A percentile compares a stretch with the other conserved stretches of the same genome.
Evolutionary conservation across 192 early-diverging fungal species (phyloP).

Genomic region (Coemansia sp.): DNA sequence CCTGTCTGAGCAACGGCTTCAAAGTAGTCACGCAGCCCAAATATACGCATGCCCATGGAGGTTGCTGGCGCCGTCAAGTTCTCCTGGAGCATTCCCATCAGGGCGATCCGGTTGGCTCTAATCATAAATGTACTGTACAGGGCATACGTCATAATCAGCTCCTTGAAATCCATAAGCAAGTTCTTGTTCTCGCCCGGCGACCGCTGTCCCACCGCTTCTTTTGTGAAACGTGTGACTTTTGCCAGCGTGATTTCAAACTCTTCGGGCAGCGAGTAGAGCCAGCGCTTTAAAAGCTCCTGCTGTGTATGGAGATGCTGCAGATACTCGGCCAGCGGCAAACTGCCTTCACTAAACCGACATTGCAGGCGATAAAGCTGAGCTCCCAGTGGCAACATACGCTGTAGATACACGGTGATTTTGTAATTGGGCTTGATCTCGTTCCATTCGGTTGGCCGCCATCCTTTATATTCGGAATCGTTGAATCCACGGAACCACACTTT

Average conservation of each 20-base stretch:
- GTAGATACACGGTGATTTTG: slow-evolving; percentile 36
- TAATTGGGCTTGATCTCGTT: slow-evolving; percentile 38
- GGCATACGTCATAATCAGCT: slow-evolving; percentile 48
- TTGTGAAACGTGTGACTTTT: slow-evolving; percentile 24
- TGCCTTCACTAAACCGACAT: slow-evolving; percentile 23
- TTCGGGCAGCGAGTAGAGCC: slow-evolving; percentile 48
- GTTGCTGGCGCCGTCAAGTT: slow-evolving; percentile 29
- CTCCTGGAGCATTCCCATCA: slow-evolving; percentile 41
- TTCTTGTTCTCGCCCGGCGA: slow-evolving; percentile 22
- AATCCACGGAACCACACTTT: slow-evolving; percentile 45
- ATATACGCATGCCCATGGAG: slow-evolving; percentile 41
- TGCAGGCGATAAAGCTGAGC: slow-evolving; percentile 39
- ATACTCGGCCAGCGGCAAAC: slow-evolving; percentile 21
- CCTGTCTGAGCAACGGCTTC: slow-evolving; percentile 22
- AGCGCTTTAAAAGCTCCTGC: slow-evolving; percentile 45
- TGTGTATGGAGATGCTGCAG: slow-evolving; percentile 28
- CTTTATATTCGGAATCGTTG: slow-evolving; percentile 38
- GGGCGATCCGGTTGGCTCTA: slow-evolving; percentile 46
- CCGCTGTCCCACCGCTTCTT: not conserved
- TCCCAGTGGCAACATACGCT: slow-evolving; percentile 48
- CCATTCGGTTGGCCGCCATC: slow-evolving; percentile 45
- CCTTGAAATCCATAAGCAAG: slow-evolving; percentile 47
- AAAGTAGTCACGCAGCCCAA: slow-evolving; percentile 48
- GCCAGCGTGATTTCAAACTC: slow-evolving; percentile 46
- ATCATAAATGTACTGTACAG: slow-evolving; percentile 46